Evolutionary conservation across 441 rosid species (phyloP).

Genomic region (Eutrema salsugineum): DNA sequence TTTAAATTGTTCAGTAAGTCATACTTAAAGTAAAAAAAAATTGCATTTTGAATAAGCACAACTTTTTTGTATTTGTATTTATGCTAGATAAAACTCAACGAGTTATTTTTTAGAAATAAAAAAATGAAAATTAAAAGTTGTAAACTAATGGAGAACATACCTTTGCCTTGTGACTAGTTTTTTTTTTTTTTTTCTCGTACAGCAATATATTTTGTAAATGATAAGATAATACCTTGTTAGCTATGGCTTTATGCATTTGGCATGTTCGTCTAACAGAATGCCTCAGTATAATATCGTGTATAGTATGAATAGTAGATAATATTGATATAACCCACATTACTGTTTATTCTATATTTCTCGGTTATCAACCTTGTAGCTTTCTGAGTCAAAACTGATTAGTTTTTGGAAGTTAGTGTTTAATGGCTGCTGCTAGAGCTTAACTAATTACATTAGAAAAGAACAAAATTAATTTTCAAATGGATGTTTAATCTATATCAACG

Average conservation of each 20-base stretch:
- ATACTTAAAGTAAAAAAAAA: too few species aligned
- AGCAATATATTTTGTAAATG: background rate
- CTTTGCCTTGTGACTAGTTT: background rate
- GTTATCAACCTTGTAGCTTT: constrained; percentile 8
- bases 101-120: background rate
- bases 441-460: background rate
- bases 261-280: constrained; percentile 6
- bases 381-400: background rate
- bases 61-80: too few species aligned
- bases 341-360: background rate
- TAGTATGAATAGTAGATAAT: background rate
- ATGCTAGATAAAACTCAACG: background rate
- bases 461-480: background rate
- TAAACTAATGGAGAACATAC: background rate
- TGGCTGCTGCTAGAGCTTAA: constrained; percentile 19
- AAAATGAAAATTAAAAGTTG: background rate
- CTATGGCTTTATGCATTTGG: background rate
- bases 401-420: background rate
- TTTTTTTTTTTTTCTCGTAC: background rate
- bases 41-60: too few species aligned
- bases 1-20: background rate
- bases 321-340: background rate
- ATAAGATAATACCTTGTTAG: background rate
- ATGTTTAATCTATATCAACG: background rate
- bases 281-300: background rate